These are phyloP conservation scores for Avena atlantica DNA, from an alignment of 176 grass and related monocot genomes.

Conservation along the genomic window DNA sequence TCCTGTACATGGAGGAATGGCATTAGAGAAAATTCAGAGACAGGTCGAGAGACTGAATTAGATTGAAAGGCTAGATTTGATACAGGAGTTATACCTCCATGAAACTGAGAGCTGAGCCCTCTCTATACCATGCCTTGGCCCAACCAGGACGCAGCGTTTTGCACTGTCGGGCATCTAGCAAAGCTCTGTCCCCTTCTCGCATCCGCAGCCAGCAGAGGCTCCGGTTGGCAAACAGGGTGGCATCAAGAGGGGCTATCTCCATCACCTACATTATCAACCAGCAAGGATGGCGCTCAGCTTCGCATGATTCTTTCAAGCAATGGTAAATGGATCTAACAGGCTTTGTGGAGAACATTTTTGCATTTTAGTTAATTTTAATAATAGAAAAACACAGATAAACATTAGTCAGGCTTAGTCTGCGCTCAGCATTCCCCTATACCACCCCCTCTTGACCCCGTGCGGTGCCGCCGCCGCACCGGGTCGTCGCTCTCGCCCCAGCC, in stretches of 20 bases:
- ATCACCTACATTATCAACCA: constrained; percentile 22
- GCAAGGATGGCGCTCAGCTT: neutral
- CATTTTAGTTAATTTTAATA: neutral
- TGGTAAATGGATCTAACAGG: neutral
- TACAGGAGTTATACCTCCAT: constrained; percentile 17
- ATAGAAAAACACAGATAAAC: neutral
- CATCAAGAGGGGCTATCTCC: constrained; percentile 26
- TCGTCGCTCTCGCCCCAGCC: no score
- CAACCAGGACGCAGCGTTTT: constrained; percentile 25
- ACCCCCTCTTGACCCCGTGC: no score
- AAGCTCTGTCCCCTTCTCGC: constrained; percentile 29
- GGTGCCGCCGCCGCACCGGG: no score
- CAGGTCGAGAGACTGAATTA: neutral
- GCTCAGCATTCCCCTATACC: neutral
- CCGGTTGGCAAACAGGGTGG: constrained; percentile 27
- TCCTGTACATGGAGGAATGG: constrained; percentile 8
- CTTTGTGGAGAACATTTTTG: neutral
- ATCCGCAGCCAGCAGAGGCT: constrained; percentile 33
- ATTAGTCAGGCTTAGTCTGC: neutral
- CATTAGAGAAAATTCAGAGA: neutral
- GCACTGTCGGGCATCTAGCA: constrained; percentile 17
- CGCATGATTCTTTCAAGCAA: constrained; percentile 5
- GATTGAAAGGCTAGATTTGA: neutral
- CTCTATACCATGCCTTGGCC: constrained; percentile 29
- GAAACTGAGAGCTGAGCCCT: constrained; percentile 27